Base-by-base conservation (phyloP, 768 basidiomycete species). In the Phaeotremella fagi region DNA sequence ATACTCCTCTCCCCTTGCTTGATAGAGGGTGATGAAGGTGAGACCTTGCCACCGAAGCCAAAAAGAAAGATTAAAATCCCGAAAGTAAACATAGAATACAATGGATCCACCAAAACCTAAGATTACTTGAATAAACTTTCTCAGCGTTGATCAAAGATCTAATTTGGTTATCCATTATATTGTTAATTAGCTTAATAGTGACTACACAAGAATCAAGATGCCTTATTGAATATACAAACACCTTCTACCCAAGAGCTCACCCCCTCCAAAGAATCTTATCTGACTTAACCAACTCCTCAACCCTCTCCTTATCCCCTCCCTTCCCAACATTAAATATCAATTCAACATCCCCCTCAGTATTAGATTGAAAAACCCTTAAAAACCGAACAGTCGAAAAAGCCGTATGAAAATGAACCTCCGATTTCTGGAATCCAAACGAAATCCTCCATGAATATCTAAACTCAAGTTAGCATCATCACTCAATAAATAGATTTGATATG, bases 371-470 rank as follows among this genome's bases (percentile, higher is more conserved):
- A 26, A 42, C 41, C 3, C 50, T 4, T 6, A 51, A 26, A 24
- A 51, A 51, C 15, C 50, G 15, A 28, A 25, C 28, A 27, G 25
- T 41, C 7, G 50, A 42, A 25, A 42, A 41, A 14, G 41, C 24
- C 15, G 37, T 42, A 29, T 51, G 50, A 23, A 43, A 51, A 5
- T 24, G 11, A 4, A 26, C 7, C 36, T 51, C 29, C 26, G 42
- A 11, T 14, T 12, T 3, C 6, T 37, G 50, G 22, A 43, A 51
- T 9, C 38, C 50, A 23, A 51, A 51, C 5, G 23, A 12, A 26
- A 28, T 22, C 12, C 44, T 37, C 50, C 50, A 51, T 28, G 42
- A 4, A 42, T 25, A 24, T 51, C 50, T 51, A 31, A 11, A 20
- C 9, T 9, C n/a, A 35, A 11, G 20, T n/a, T 4, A 50, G 37